Evolutionary conservation across 108 stramenopile species (phyloP).

Genomic region (Pseudonitzschia pungens): DNA sequence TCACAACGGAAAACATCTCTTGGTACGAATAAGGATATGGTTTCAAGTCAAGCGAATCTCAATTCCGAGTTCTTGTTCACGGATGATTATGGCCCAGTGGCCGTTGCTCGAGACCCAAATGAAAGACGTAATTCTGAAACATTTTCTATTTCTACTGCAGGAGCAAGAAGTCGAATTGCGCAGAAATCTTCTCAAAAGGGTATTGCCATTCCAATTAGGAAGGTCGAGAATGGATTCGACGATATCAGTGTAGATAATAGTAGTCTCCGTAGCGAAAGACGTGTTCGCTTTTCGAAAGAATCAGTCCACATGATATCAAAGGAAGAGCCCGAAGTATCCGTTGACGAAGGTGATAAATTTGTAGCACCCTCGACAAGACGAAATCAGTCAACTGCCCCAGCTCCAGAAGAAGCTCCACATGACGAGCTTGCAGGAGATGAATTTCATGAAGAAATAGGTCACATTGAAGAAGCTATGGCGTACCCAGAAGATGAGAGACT

Average conservation of each 20-base stretch:
- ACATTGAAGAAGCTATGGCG: neutral
- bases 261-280: constrained; percentile 20
- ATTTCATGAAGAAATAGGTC: neutral
- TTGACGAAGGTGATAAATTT: neutral
- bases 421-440: too few relatives aligned
- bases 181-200: constrained; percentile 23
- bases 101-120: constrained; percentile 7
- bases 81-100: constrained; percentile 18
- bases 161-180: constrained; percentile 38
- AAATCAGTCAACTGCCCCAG: too few relatives aligned
- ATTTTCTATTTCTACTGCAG: constrained; percentile 39
- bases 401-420: neutral
- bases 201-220: constrained; percentile 19
- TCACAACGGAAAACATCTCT: constrained; percentile 25
- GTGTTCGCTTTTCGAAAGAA: constrained; percentile 33
- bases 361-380: neutral
- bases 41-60: constrained; percentile 40
- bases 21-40: constrained; percentile 19
- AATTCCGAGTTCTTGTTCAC: constrained; percentile 50
- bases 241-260: neutral
- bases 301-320: neutral
- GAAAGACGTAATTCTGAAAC: constrained; percentile 8
- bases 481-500: neutral
- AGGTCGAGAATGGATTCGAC: neutral
- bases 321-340: constrained; percentile 10